Percentiles rank a stretch among this genome's conserved stretches.
phyloP scores from a whole-genome alignment of 2,329 filamentous ascomycete species.

The Botrytis fragariae region DNA sequence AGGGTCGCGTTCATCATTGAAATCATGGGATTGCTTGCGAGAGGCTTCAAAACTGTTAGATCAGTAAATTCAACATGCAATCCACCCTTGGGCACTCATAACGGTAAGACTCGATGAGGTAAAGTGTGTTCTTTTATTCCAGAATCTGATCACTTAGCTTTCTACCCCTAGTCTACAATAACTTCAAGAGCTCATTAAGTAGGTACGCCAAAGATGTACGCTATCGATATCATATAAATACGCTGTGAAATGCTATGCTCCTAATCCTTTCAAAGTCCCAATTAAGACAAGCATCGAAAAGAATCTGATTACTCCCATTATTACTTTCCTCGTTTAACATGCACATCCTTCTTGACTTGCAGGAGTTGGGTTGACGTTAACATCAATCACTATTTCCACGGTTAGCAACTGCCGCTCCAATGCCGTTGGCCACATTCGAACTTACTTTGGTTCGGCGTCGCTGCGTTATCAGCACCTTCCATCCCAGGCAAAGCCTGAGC shows the following conservation, averaged over 20 bases:
- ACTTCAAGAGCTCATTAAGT: constrained; percentile 16
- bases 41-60: not conserved
- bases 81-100: not conserved
- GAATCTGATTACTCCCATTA: constrained; percentile 20
- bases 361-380: constrained; percentile 74
- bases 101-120: not conserved
- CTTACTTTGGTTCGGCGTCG: constrained; percentile 73
- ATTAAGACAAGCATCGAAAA: constrained; percentile 31
- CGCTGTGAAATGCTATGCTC: constrained; percentile 37
- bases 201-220: constrained; percentile 25
- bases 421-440: constrained; percentile 31
- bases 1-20: not conserved
- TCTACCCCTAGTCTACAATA: constrained; percentile 15
- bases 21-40: not conserved
- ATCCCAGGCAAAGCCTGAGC: constrained; percentile 96
- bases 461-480: constrained; percentile 83
- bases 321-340: constrained; percentile 47
- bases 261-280: constrained; percentile 32
- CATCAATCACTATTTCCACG: constrained; percentile 75
- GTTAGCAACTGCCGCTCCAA: not conserved
- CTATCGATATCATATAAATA: constrained; percentile 38
- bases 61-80: not conserved
- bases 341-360: constrained; percentile 71
- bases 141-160: constrained; percentile 9
- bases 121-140: not conserved